Base-by-base conservation (phyloP, 495 filamentous ascomycete species). In the Penicillium longicatenatum region DNA sequence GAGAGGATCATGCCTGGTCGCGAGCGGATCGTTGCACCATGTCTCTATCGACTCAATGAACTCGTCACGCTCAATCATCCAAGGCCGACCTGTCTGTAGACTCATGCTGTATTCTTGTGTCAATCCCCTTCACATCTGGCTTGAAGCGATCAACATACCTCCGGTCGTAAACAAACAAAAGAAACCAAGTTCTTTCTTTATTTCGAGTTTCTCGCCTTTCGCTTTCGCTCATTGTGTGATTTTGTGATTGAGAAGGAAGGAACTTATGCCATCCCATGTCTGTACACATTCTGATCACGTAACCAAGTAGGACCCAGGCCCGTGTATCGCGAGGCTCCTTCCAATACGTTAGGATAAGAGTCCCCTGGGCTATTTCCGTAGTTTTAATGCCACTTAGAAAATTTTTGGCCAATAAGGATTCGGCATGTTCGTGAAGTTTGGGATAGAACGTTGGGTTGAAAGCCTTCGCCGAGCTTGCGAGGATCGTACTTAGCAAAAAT, bases 91-190 rank as follows among this genome's bases (percentile, higher is more conserved):
- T 17, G 63, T 54, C 22, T 68, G 62, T 9, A 65, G 49, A 49
- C 65, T 68, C 41, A 68, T 48, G 44, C 65, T 65, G 37, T 33
- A 37, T 39, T 11, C 30, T 24, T 26, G 14, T 52, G 41, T 42
- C 39, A 50, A 49, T 11, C 42, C 46, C 12, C 26, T 50, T 44
- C 45, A 44, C n/a, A 6, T 52, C 17, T 22, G 35, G 22, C 6
- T 52, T 54, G 22, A 29, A 48, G 45, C 22, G 41, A 48, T 26
- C 45, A 48, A 10, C 45, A 48, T 53, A 60, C 65, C 65, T 67
- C 33, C 62, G 58, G 55, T 67, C 65, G 30, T 67, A 67, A 26
- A 65, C 65, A 55, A 65, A 65, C n/a, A 67, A 42, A 22, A 67
- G 44, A 35, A 67, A 50, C 65, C 65, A 67, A 14, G 62, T 67